phyloP scores from a whole-genome alignment of 148 eudicot genomes.

The Vaccinium myrtillus region DNA sequence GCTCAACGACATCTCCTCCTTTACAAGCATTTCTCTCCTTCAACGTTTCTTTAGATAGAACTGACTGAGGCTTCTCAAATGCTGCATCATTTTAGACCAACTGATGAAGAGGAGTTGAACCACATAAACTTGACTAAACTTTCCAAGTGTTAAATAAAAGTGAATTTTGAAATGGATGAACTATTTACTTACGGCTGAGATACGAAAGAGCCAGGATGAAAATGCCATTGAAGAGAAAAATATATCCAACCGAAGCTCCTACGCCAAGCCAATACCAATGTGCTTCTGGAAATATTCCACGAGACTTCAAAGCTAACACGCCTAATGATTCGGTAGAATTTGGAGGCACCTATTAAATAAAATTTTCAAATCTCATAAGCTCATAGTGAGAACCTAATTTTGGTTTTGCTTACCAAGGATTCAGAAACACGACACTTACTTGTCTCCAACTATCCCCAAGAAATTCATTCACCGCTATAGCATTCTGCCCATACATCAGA shows the following conservation, averaged over 20 bases:
- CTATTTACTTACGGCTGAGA: conserved; percentile 46
- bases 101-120: no score
- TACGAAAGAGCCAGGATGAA: conserved; percentile 44
- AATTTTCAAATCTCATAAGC: background rate
- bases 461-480: conserved; percentile 79
- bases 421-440: conserved; percentile 26
- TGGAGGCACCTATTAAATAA: conserved; percentile 17
- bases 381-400: background rate
- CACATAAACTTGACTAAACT: background rate
- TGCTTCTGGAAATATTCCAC: conserved; percentile 52
- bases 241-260: conserved; percentile 51
- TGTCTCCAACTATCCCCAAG: conserved; percentile 74
- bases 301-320: conserved; percentile 34
- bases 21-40: conserved; percentile 30
- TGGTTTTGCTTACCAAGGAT: background rate
- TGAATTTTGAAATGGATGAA: background rate
- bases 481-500: conserved; percentile 70
- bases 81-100: conserved; percentile 36
- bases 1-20: conserved; percentile 12
- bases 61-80: conserved; percentile 60
- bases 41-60: conserved; percentile 50
- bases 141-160: background rate
- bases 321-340: conserved; percentile 35
- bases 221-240: conserved; percentile 44
- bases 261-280: conserved; percentile 75